Percentiles rank a stretch among this genome's conserved stretches.
Conservation (phyloP, 2,329 filamentous ascomycete species). For the Exophiala xenobiotica region DNA sequence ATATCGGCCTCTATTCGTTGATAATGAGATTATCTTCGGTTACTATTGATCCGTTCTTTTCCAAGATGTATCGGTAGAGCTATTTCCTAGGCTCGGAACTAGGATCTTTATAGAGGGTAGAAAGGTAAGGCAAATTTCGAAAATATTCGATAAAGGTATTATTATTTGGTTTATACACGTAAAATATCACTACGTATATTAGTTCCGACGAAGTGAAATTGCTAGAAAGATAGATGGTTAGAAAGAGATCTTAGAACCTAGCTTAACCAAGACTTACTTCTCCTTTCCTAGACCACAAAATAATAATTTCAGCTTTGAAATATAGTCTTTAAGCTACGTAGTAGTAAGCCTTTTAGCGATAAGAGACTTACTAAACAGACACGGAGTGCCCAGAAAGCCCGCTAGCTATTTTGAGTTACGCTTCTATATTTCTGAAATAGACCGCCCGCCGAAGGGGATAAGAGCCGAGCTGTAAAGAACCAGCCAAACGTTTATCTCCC, state of each 20-base stretch:
- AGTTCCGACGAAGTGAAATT: not conserved
- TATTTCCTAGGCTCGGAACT: not conserved
- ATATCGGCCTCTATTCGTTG: not conserved
- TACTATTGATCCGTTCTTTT: not conserved
- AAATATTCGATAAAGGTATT: not conserved
- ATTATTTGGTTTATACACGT: not conserved
- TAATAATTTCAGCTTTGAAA: not conserved
- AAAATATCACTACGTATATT: not conserved
- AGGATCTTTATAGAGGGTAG: not conserved
- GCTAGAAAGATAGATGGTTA: not conserved
- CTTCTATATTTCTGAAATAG: not conserved
- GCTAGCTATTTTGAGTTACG: not conserved
- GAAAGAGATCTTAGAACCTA: not conserved
- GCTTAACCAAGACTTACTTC: not conserved
- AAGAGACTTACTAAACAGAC: not conserved
- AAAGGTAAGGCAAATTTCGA: not conserved
- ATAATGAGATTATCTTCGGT: not conserved
- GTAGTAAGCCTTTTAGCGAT: not conserved
- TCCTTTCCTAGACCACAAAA: not conserved
- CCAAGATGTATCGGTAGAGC: not conserved
- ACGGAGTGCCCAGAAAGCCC: not conserved
- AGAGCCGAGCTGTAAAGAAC: constrained; percentile 2
- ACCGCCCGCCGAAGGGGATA: not conserved
- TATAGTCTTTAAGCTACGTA: constrained; percentile 4
- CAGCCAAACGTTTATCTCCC: constrained; percentile 2